These are phyloP conservation scores for Athelia sp. DNA, from an alignment of 1,284 basidiomycete genomes.

Conservation along the genomic window DNA sequence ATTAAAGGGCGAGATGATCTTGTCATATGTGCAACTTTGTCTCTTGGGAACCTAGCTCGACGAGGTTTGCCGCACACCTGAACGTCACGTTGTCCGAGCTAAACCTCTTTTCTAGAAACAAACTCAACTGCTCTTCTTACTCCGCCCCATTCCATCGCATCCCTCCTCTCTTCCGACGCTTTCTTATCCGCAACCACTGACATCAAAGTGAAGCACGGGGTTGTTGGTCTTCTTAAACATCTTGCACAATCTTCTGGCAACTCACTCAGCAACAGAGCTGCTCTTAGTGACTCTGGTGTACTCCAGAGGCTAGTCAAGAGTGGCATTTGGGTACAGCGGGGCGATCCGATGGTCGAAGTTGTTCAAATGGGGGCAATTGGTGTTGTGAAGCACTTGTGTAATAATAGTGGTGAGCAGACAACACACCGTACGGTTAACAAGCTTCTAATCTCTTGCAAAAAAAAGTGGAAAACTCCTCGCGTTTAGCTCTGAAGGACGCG, in stretches of 20 bases:
- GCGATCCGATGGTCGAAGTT: slow-evolving; percentile 73
- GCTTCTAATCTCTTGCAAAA: too few relatives aligned
- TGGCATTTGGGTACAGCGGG: slow-evolving; percentile 65
- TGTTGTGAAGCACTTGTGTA: slow-evolving; percentile 84
- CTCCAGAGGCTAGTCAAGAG: slow-evolving; percentile 60
- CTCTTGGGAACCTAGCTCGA: slow-evolving; percentile 78
- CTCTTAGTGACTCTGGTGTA: slow-evolving; percentile 61
- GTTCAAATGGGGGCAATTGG: slow-evolving; percentile 89
- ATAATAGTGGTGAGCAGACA: slow-evolving; percentile 55
- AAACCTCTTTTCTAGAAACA: slow-evolving; percentile 41
- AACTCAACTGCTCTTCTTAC: slow-evolving; percentile 59
- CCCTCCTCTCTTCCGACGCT: slow-evolving; percentile 43
- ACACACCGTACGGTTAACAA: too few relatives aligned
- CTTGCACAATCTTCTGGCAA: slow-evolving; percentile 70
- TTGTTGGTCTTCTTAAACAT: slow-evolving; percentile 81
- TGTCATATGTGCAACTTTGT: slow-evolving; percentile 76
- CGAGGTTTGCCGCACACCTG: slow-evolving; percentile 46
- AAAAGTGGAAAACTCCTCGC: slow-evolving; percentile 54
- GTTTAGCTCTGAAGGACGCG: slow-evolving; percentile 2
- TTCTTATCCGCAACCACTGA: slow-evolving; percentile 52
- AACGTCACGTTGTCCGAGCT: not conserved
- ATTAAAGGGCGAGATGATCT: slow-evolving; percentile 61
- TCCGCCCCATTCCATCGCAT: slow-evolving; percentile 46
- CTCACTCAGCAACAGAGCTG: slow-evolving; percentile 51
- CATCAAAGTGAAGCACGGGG: slow-evolving; percentile 81